These are phyloP conservation scores for Cadophora luteo-olivacea DNA, from an alignment of 2,329 filamentous ascomycete species.

Conservation along the genomic window DNA sequence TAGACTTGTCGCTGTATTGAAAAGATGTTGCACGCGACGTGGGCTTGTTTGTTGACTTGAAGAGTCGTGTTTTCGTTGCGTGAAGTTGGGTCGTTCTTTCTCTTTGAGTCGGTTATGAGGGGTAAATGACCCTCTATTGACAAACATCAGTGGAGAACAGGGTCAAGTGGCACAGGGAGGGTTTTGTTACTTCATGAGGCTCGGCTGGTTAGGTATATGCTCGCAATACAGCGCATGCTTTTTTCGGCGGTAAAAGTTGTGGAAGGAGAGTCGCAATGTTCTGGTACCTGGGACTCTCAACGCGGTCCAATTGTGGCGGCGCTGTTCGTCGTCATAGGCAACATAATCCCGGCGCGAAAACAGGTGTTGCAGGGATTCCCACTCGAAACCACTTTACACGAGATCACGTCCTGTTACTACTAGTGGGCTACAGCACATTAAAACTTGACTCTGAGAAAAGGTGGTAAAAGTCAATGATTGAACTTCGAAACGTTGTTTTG, in stretches of 20 bases:
- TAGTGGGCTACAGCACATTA: background rate
- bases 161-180: background rate
- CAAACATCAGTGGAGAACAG: conserved; percentile 15
- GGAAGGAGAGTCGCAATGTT: background rate
- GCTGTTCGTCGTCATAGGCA: conserved; percentile 28
- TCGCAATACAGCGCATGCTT: background rate
- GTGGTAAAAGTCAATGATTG: background rate
- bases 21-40: background rate
- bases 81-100: conserved; percentile 28
- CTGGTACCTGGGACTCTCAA: background rate
- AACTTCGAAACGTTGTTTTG: background rate
- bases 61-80: conserved; percentile 19
- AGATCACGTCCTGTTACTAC: conserved; percentile 5
- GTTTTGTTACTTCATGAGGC: conserved; percentile 29
- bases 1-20: conserved; percentile 4
- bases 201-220: background rate
- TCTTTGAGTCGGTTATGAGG: conserved; percentile 35
- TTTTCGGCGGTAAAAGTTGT: background rate
- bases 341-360: background rate
- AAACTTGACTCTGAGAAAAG: background rate
- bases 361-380: background rate
- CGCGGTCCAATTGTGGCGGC: conserved; percentile 12
- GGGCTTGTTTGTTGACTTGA: conserved; percentile 24
- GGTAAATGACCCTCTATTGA: conserved; percentile 31
- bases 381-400: conserved; percentile 19